Percentiles rank a stretch among this genome's conserved stretches.
Evolutionary conservation across 495 filamentous ascomycete genomes (phyloP).

Genomic region (Aspergillus leporis): DNA sequence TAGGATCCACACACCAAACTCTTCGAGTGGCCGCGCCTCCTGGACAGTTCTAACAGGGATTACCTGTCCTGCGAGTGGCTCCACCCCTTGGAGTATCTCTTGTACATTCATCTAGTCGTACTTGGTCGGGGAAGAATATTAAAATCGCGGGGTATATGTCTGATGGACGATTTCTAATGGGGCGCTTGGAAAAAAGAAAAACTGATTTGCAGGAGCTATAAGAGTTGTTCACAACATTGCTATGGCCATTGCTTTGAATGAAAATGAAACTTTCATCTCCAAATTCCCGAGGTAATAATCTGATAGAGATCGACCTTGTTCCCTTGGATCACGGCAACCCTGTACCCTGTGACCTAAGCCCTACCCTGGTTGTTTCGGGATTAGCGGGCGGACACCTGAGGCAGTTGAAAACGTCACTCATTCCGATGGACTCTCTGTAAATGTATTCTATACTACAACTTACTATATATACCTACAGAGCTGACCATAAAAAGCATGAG

Average conservation of each 20-base stretch:
- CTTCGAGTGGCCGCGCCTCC: conserved; percentile 39
- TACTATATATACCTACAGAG: too few relatives aligned
- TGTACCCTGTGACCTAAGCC: conserved; percentile 40
- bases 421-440: not conserved
- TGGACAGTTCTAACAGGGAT: conserved; percentile 43
- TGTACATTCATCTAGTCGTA: conserved; percentile 27
- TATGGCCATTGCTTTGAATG: not conserved
- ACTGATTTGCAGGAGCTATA: conserved; percentile 5
- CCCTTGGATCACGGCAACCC: conserved; percentile 18
- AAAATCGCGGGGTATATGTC: not conserved
- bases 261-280: not conserved
- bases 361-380: conserved; percentile 13
- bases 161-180: not conserved
- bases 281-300: not conserved
- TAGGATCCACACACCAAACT: conserved; percentile 34
- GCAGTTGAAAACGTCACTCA: not conserved
- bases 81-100: conserved; percentile 23
- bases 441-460: too few relatives aligned
- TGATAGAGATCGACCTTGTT: not conserved
- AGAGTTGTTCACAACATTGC: not conserved
- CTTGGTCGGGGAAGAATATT: not conserved
- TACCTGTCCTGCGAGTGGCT: conserved; percentile 34
- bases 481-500: too few relatives aligned
- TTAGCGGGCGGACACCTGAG: conserved; percentile 3
- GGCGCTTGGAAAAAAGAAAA: not conserved